Conservation (phyloP, 441 rosid genomes). For the Gossypium schwendimanii region DNA sequence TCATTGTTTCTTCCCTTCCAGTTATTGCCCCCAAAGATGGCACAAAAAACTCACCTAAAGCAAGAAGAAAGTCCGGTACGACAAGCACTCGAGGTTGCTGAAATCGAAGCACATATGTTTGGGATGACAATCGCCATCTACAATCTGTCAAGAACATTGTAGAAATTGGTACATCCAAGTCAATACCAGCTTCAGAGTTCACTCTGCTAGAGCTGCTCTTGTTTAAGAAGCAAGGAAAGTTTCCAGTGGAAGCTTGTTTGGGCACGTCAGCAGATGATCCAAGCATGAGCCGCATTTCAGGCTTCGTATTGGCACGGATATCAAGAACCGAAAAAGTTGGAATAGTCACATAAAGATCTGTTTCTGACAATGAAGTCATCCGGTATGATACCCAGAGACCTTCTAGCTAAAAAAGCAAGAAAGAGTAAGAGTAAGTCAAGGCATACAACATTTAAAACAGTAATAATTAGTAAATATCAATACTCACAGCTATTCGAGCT, state of each 20-base stretch:
- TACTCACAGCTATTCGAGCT: conserved; percentile 81
- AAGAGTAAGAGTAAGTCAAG: conserved; percentile 12
- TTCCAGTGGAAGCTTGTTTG: conserved; percentile 65
- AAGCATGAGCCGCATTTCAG: conserved; percentile 99
- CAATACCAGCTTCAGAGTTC: conserved; percentile 43
- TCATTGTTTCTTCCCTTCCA: conserved; percentile 87
- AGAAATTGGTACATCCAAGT: conserved; percentile 52
- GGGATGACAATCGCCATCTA: conserved; percentile 86
- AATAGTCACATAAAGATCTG: conserved; percentile 85
- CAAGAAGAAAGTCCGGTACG: conserved; percentile 94
- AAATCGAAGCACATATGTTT: conserved; percentile 75
- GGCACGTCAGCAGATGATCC: conserved; percentile 86
- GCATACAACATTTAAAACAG: neutral
- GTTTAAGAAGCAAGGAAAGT: conserved; percentile 40
- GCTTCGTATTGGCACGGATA: conserved; percentile 76
- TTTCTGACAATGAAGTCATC: conserved; percentile 82
- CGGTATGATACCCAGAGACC: conserved; percentile 95
- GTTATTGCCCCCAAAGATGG: conserved; percentile 85
- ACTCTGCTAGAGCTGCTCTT: conserved; percentile 48
- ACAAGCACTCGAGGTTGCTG: conserved; percentile 97
- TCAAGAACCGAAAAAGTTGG: conserved; percentile 87
- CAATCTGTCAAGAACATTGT: conserved; percentile 95
- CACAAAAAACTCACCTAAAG: conserved; percentile 91
- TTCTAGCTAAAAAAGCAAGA: conserved; percentile 66
- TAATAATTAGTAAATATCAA: conserved; percentile 7